A percentile compares a stretch with the other conserved stretches of the same genome.
Conservation (phyloP, 2,329 filamentous ascomycete species). For the Xylaria sp. region DNA sequence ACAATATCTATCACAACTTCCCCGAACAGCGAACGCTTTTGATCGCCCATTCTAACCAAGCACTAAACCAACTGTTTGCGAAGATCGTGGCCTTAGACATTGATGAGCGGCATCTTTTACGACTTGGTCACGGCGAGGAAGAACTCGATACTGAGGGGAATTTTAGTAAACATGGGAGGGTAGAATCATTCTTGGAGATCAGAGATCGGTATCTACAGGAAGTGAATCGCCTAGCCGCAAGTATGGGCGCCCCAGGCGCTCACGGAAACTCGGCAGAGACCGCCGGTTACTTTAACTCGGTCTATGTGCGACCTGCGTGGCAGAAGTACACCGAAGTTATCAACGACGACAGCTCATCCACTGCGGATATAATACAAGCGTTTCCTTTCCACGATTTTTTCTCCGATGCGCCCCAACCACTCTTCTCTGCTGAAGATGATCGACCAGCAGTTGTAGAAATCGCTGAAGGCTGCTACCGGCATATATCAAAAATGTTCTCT, state of each 20-base stretch:
- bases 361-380: constrained; percentile 71
- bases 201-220: constrained; percentile 80
- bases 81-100: constrained; percentile 98
- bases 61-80: constrained; percentile 95
- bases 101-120: constrained; percentile 90
- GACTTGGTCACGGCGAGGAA: constrained; percentile 94
- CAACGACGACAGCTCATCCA: constrained; percentile 64
- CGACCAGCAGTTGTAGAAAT: constrained; percentile 78
- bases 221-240: constrained; percentile 85
- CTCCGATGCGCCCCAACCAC: constrained; percentile 82
- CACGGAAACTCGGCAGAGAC: constrained; percentile 97
- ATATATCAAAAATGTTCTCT: constrained; percentile 89
- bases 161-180: constrained; percentile 93
- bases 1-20: constrained; percentile 98
- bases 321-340: constrained; percentile 78
- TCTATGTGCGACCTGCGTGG: constrained; percentile 91
- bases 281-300: constrained; percentile 93
- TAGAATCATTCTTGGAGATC: constrained; percentile 94
- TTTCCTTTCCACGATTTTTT: constrained; percentile 95
- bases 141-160: constrained; percentile 86
- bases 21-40: constrained; percentile 90
- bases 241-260: constrained; percentile 88
- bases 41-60: constrained; percentile 97
- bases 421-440: constrained; percentile 76
- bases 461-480: constrained; percentile 84